Evolutionary conservation across 1,139 yeast species (phyloP).

Genomic region (Blastobotrys aristatus): DNA sequence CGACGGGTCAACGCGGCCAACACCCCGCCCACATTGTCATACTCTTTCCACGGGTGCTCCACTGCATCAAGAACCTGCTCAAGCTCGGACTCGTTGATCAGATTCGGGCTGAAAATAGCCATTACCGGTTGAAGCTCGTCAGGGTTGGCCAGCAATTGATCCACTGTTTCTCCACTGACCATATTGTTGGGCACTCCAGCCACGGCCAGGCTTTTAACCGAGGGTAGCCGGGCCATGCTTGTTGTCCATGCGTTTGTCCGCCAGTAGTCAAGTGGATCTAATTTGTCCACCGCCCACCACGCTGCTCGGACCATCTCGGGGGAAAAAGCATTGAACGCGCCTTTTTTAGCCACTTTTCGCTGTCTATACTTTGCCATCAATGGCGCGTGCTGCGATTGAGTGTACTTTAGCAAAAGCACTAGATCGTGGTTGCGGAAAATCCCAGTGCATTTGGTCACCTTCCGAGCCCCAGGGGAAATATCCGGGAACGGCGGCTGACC

Average conservation of each 20-base stretch:
- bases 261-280: slow-evolving; percentile 11
- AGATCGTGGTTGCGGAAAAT: not conserved
- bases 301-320: slow-evolving; percentile 3
- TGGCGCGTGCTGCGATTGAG: not conserved
- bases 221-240: not conserved
- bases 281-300: slow-evolving; percentile 13
- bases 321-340: not conserved
- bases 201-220: not conserved
- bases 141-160: not conserved
- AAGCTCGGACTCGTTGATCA: not conserved
- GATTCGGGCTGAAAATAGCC: not conserved
- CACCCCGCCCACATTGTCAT: slow-evolving; percentile 1
- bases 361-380: not conserved
- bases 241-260: not conserved
- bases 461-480: slow-evolving; percentile 10
- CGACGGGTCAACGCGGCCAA: slow-evolving; percentile 7
- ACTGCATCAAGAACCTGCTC: not conserved
- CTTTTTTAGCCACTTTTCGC: not conserved
- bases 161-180: not conserved
- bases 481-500: slow-evolving; percentile 9
- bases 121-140: slow-evolving; percentile 1
- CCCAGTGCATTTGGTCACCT: slow-evolving; percentile 1
- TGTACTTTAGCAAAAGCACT: not conserved
- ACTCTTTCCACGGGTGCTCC: slow-evolving; percentile 1
- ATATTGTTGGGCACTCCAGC: not conserved